These are phyloP conservation scores for Apiospora sp. DNA, from an alignment of 2,329 filamentous ascomycete genomes.

Conservation along the genomic window DNA sequence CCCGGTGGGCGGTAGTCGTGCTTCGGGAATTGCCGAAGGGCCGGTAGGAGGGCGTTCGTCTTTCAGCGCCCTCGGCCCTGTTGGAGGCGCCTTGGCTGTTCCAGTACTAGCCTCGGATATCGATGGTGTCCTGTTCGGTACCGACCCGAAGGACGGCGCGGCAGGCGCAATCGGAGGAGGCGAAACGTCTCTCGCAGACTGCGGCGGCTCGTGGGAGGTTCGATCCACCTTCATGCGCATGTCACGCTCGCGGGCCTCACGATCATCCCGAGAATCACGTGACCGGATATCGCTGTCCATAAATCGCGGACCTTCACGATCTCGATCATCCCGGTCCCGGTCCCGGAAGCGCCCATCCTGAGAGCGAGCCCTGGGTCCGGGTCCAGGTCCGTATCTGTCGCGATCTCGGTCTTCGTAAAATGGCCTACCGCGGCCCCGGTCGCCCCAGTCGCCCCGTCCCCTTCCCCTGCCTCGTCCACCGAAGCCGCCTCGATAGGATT, in stretches of 20 bases:
- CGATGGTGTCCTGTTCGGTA: slow-evolving; percentile 55
- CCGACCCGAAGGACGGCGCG: slow-evolving; percentile 64
- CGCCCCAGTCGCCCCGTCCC: slow-evolving; percentile 62
- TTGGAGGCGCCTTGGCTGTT: slow-evolving; percentile 60
- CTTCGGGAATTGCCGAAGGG: slow-evolving; percentile 47
- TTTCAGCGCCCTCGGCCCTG: slow-evolving; percentile 58
- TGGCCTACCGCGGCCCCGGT: slow-evolving; percentile 56
- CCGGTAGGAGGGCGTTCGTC: slow-evolving; percentile 57
- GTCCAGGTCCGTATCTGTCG: slow-evolving; percentile 53
- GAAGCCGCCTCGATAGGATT: slow-evolving; percentile 63
- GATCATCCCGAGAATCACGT: slow-evolving; percentile 60
- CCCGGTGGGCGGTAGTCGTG: slow-evolving; percentile 48
- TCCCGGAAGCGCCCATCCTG: slow-evolving; percentile 69
- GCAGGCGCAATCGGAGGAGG: slow-evolving; percentile 66
- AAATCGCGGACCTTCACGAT: slow-evolving; percentile 44
- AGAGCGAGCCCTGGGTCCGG: slow-evolving; percentile 67
- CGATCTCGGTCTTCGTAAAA: slow-evolving; percentile 72
- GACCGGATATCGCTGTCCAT: slow-evolving; percentile 46
- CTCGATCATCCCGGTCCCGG: slow-evolving; percentile 56
- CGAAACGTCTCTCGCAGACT: slow-evolving; percentile 59
- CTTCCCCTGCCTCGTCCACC: slow-evolving; percentile 63
- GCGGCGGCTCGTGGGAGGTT: slow-evolving; percentile 57
- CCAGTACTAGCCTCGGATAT: slow-evolving; percentile 45
- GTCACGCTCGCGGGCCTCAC: slow-evolving; percentile 50
- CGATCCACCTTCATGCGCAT: slow-evolving; percentile 60